Evolutionary conservation across 768 basidiomycete genomes (phyloP), one percentile per base, ranked within the genome.

Genomic region (Agrocybe praecox): DNA sequence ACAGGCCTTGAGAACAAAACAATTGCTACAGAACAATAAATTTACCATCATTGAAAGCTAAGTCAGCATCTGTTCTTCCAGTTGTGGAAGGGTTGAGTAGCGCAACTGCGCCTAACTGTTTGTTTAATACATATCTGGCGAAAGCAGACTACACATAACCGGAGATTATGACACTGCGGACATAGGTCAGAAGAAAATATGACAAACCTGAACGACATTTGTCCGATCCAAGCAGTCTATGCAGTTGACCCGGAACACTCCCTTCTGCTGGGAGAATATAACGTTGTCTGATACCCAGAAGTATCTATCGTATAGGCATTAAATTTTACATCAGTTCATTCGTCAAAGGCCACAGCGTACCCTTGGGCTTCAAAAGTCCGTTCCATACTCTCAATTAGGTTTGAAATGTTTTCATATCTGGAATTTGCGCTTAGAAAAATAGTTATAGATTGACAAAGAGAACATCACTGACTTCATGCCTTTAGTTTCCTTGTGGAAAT

Each of bases 191-290:
- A 51, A 24, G 15, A 26, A 22, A 6, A 24, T 10, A 11, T 18
- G 19, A 50, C 77, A 49, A 63, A 88, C 93, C 80, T 94, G 89
- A 9, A 97, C 92, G 21, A 97, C 96, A 67, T 96, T 97, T 14
- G 96, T 98, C 50, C 96, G 78, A 67, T 98, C 96, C 42, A 98
- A 75, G 65, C 95, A 96, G 67, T 98, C 96, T 45, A 98, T 96
- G 68, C 96, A 98, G 66, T 96, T 98, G 21, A 94, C 84, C 3
- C 96, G 84, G 72, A 92, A 97, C 2, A 89, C 85, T 1, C 93
- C 94, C 56, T 85, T 87, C 69, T 98, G 96, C 65, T 85, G 82
- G 6, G 92, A 88, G 69, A 96, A 78, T 12, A 88, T 76, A 14
- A 75, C 75, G 26, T 84, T 76, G 53, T 89, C 82, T 1, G 89